Evolutionary conservation across 306 rosid genomes (phyloP).

Genomic region (Hippophae tibetana): DNA sequence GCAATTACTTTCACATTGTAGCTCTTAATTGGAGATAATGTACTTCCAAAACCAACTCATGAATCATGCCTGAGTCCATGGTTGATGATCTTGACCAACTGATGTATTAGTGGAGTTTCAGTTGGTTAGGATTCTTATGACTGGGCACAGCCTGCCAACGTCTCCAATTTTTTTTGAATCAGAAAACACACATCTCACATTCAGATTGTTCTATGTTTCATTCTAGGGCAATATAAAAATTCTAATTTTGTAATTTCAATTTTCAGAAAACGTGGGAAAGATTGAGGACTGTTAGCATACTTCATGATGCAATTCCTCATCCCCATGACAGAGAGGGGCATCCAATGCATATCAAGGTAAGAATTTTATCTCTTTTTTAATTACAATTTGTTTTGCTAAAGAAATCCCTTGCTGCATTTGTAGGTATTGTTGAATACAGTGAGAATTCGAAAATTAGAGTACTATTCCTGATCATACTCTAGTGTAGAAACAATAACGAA

Average conservation of each 20-base stretch:
- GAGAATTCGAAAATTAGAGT: background rate
- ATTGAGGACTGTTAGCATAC: conserved; percentile 49
- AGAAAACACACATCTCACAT: no score
- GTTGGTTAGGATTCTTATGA: no score
- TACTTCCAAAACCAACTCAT: no score
- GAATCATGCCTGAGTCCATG: no score
- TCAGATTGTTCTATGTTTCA: no score
- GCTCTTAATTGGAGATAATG: no score
- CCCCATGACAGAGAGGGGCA: conserved; percentile 56
- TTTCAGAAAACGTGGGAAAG: conserved; percentile 69
- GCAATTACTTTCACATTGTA: no score
- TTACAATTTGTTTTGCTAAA: conserved; percentile 3
- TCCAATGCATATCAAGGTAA: conserved; percentile 78
- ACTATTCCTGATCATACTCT: background rate
- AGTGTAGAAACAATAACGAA: background rate
- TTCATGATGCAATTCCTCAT: conserved; percentile 63
- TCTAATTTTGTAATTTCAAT: conserved; percentile 4
- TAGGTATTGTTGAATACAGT: background rate
- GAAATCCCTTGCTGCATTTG: background rate
- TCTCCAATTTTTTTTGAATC: no score
- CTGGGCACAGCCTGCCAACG: no score
- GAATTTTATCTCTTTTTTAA: conserved; percentile 2
- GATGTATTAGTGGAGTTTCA: no score
- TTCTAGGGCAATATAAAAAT: background rate
- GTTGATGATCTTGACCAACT: no score